phyloP scores from a whole-genome alignment of 495 filamentous ascomycete genomes.

The Podospora pseudopauciseta region DNA sequence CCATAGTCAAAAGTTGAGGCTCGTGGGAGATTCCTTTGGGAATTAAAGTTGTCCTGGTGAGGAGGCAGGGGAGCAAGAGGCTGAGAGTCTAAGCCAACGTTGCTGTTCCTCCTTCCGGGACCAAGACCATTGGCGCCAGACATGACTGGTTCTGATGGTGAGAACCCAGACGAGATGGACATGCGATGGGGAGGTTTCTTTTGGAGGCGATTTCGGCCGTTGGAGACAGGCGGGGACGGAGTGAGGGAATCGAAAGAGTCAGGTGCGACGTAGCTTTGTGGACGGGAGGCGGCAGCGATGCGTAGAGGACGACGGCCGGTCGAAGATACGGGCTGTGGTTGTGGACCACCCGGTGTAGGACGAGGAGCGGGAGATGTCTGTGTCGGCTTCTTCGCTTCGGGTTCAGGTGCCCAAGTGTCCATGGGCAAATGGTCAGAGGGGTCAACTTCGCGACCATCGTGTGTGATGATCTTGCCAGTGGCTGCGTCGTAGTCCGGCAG shows the following conservation, averaged over 20 bases:
- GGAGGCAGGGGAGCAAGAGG: conserved; percentile 45
- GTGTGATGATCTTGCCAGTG: conserved; percentile 66
- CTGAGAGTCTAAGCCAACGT: conserved; percentile 16
- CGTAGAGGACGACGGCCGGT: conserved; percentile 30
- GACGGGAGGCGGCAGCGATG: conserved; percentile 22
- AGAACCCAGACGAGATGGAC: conserved; percentile 36
- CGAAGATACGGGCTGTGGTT: conserved; percentile 39
- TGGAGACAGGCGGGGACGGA: conserved; percentile 23
- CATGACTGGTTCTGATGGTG: conserved; percentile 23
- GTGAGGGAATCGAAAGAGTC: conserved; percentile 26
- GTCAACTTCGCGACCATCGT: conserved; percentile 83
- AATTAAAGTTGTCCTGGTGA: conserved; percentile 44
- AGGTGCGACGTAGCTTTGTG: conserved; percentile 5
- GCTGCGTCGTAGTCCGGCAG: conserved; percentile 42
- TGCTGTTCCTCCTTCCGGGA: conserved; percentile 18
- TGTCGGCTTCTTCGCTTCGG: conserved; percentile 66
- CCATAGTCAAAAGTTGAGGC: conserved; percentile 45
- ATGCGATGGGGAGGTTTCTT: conserved; percentile 50
- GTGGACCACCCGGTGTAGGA: conserved; percentile 44
- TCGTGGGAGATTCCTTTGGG: conserved; percentile 36
- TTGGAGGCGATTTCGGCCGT: conserved; percentile 57
- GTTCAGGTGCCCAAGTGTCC: conserved; percentile 90
- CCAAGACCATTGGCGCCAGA: conserved; percentile 35
- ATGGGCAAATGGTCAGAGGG: conserved; percentile 90
- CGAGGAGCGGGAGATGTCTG: conserved; percentile 47